phyloP scores from a whole-genome alignment of 2,329 filamentous ascomycete species.

The Lomentospora prolificans region DNA sequence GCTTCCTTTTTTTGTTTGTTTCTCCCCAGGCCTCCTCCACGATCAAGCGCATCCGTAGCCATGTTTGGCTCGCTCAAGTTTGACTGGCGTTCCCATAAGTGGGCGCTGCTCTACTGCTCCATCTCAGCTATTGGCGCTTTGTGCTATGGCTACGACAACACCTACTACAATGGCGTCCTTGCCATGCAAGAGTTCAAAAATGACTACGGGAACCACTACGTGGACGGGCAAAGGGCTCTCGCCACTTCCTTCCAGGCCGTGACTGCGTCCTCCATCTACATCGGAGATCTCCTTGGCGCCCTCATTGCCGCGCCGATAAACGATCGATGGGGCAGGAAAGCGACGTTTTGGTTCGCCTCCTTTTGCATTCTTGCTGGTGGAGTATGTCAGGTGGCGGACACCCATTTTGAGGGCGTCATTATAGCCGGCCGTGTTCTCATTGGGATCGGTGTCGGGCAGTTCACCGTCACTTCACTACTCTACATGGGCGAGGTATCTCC shows the following conservation, averaged over 20 bases:
- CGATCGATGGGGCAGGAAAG: slow-evolving; percentile 23
- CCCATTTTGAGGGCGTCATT: slow-evolving; percentile 13
- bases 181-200: slow-evolving; percentile 19
- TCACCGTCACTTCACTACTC: slow-evolving; percentile 15
- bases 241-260: slow-evolving; percentile 21
- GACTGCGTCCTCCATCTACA: slow-evolving; percentile 27
- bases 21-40: too few species aligned
- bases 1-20: too few species aligned
- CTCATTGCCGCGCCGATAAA: slow-evolving; percentile 25
- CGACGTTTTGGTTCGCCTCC: slow-evolving; percentile 23
- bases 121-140: slow-evolving; percentile 16
- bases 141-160: slow-evolving; percentile 15
- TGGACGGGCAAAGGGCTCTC: slow-evolving; percentile 14
- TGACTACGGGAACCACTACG: slow-evolving; percentile 16
- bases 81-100: slow-evolving; percentile 7
- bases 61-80: neutral
- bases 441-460: slow-evolving; percentile 16
- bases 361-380: slow-evolving; percentile 19
- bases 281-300: slow-evolving; percentile 27
- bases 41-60: neutral
- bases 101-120: slow-evolving; percentile 20
- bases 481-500: slow-evolving; percentile 20
- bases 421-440: slow-evolving; percentile 14
- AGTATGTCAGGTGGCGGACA: slow-evolving; percentile 14
- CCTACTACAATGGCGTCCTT: slow-evolving; percentile 19